Percentiles rank a stretch among this genome's conserved stretches.
Conservation (phyloP, 768 basidiomycete species). For the Podaxis sp. region DNA sequence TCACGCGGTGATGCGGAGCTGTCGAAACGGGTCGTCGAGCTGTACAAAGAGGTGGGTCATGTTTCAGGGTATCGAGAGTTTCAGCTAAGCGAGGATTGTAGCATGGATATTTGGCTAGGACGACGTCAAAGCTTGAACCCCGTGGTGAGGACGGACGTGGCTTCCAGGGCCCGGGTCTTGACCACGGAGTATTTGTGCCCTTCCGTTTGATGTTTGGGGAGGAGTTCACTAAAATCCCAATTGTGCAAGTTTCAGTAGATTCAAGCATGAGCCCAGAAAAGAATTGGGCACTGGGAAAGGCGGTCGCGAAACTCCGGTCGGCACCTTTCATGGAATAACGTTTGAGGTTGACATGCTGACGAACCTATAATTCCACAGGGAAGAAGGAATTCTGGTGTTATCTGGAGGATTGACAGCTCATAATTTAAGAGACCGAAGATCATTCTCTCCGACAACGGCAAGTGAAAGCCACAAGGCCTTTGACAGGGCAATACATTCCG, state of each 20-base stretch:
- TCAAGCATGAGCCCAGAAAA: constrained; percentile 53
- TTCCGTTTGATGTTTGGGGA: constrained; percentile 80
- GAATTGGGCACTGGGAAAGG: constrained; percentile 68
- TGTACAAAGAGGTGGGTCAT: constrained; percentile 50
- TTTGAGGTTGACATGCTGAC: constrained; percentile 14
- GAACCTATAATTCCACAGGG: constrained; percentile 32
- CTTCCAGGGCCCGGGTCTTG: constrained; percentile 62
- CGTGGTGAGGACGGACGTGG: constrained; percentile 70
- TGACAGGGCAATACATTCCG: constrained; percentile 57
- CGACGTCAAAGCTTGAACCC: constrained; percentile 46
- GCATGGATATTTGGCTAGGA: constrained; percentile 32
- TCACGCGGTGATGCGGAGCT: constrained; percentile 62
- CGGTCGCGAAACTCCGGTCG: constrained; percentile 57
- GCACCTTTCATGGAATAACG: constrained; percentile 17
- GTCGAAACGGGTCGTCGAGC: constrained; percentile 57
- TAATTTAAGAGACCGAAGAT: constrained; percentile 56
- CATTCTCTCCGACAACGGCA: constrained; percentile 51
- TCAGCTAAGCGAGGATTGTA: not conserved
- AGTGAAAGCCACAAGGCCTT: constrained; percentile 51
- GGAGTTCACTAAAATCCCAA: constrained; percentile 57
- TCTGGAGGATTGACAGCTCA: constrained; percentile 71
- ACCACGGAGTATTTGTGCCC: constrained; percentile 82
- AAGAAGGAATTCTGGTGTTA: constrained; percentile 68
- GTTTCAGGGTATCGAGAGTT: not conserved
- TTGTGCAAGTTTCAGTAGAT: constrained; percentile 73